Evolutionary conservation across 768 basidiomycete species (phyloP).

Genomic region (Agaricus subrufescens): DNA sequence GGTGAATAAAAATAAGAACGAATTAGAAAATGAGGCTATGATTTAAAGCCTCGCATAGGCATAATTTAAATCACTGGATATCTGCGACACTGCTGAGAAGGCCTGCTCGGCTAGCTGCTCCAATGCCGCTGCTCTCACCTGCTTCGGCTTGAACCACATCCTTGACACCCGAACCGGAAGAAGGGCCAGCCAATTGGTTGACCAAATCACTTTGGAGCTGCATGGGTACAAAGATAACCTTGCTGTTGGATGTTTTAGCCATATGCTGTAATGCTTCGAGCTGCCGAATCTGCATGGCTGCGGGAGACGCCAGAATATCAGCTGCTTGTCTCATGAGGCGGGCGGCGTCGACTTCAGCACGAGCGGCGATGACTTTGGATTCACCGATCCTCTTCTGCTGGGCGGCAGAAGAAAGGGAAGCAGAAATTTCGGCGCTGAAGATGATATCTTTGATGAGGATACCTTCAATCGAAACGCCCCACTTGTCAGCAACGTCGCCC

Average conservation of each 20-base stretch:
- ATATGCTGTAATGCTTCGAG: constrained; percentile 93
- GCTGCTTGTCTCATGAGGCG: constrained; percentile 96
- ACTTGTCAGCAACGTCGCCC: constrained; percentile 86
- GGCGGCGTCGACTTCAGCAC: constrained; percentile 93
- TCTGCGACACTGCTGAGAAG: constrained; percentile 48
- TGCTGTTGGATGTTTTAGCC: constrained; percentile 84
- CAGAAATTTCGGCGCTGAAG: constrained; percentile 86
- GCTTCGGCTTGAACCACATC: constrained; percentile 29
- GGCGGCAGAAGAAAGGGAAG: constrained; percentile 89
- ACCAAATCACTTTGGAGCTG: constrained; percentile 74
- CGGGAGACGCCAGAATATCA: constrained; percentile 89
- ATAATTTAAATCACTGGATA: not conserved
- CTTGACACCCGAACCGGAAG: constrained; percentile 20
- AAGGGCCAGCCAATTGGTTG: constrained; percentile 37
- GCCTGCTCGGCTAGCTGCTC: constrained; percentile 43
- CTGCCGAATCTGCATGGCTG: constrained; percentile 98
- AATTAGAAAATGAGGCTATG: not conserved
- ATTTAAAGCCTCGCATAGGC: not conserved
- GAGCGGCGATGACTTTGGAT: constrained; percentile 92
- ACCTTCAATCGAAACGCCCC: constrained; percentile 96
- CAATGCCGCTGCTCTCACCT: constrained; percentile 31
- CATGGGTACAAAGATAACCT: constrained; percentile 95
- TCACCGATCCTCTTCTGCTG: constrained; percentile 98
- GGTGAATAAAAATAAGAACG: not conserved
- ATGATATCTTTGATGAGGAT: constrained; percentile 95